A percentile compares a stretch with the other conserved stretches of the same genome.
Conservation (phyloP, 306 rosid genomes). For the Coriaria nepalensis region DNA sequence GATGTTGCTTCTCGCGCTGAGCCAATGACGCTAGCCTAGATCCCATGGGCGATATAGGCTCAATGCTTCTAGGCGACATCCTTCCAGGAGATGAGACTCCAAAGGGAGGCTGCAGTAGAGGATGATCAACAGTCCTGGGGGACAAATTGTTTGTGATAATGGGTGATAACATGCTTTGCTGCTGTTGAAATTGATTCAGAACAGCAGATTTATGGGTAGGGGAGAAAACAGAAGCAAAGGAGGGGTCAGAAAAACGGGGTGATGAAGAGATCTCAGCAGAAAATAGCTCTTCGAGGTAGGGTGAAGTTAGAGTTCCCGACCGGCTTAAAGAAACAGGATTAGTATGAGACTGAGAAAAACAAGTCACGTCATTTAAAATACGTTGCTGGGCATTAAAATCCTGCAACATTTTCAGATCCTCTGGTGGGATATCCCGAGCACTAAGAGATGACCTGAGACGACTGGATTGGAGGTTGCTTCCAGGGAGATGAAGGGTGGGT, state of each 20-base stretch:
- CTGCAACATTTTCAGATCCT: constrained; percentile 30
- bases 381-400: constrained; percentile 57
- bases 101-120: constrained; percentile 44
- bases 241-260: constrained; percentile 61
- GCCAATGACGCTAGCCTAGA: constrained; percentile 41
- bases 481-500: constrained; percentile 76
- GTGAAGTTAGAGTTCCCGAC: constrained; percentile 54
- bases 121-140: constrained; percentile 57
- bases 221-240: constrained; percentile 45
- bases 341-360: constrained; percentile 46
- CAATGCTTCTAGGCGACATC: constrained; percentile 75
- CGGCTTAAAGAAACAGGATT: constrained; percentile 35
- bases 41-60: constrained; percentile 65
- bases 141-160: constrained; percentile 57
- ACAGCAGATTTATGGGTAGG: constrained; percentile 72
- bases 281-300: constrained; percentile 76
- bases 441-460: constrained; percentile 77
- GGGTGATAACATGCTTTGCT: constrained; percentile 61
- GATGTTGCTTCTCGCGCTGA: constrained; percentile 56
- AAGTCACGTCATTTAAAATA: constrained; percentile 48
- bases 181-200: constrained; percentile 70
- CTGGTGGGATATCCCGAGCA: constrained; percentile 62
- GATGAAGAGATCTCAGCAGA: constrained; percentile 63
- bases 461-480: constrained; percentile 69
- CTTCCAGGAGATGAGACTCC: constrained; percentile 72